These are phyloP conservation scores for Lipomyces starkeyi DNA, from an alignment of 805 yeast species.

Conservation along the genomic window DNA sequence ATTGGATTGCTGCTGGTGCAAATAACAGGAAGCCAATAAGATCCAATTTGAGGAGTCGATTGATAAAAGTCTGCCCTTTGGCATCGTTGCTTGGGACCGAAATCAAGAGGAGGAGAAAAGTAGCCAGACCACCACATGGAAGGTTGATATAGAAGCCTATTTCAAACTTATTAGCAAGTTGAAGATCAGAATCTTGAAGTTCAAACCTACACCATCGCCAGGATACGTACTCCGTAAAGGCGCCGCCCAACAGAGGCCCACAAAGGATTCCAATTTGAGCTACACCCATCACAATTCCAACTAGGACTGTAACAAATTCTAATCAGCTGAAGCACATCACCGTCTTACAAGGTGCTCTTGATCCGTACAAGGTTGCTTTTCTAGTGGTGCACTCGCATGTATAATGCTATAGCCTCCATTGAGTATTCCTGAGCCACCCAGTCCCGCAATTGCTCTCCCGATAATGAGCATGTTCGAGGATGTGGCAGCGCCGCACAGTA, in stretches of 20 bases:
- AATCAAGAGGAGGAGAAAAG: not conserved
- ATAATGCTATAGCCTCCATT: not conserved
- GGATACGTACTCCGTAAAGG: slow-evolving; percentile 50
- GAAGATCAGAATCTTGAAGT: too few species aligned
- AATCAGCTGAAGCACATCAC: too few species aligned
- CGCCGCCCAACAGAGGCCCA: slow-evolving; percentile 64
- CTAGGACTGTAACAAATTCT: too few species aligned
- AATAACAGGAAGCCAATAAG: too few species aligned
- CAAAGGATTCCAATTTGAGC: slow-evolving; percentile 47
- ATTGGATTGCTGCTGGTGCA: too few species aligned
- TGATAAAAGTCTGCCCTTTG: too few species aligned
- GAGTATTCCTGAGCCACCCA: slow-evolving; percentile 2
- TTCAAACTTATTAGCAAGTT: too few species aligned
- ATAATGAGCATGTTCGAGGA: slow-evolving; percentile 53
- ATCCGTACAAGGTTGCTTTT: slow-evolving; percentile 5
- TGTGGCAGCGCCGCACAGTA: slow-evolving; percentile 18
- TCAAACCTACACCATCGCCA: slow-evolving; percentile 58
- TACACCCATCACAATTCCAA: slow-evolving; percentile 27
- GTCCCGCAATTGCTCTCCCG: not conserved
- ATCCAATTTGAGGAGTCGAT: too few species aligned
- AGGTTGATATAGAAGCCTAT: slow-evolving; percentile 52
- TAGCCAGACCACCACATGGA: slow-evolving; percentile 46
- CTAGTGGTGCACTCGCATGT: not conserved
- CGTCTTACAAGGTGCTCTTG: too few species aligned
- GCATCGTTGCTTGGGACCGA: too few species aligned